Base-by-base conservation (phyloP, 257 asterid species). In the Galeopsis tetrahit region DNA sequence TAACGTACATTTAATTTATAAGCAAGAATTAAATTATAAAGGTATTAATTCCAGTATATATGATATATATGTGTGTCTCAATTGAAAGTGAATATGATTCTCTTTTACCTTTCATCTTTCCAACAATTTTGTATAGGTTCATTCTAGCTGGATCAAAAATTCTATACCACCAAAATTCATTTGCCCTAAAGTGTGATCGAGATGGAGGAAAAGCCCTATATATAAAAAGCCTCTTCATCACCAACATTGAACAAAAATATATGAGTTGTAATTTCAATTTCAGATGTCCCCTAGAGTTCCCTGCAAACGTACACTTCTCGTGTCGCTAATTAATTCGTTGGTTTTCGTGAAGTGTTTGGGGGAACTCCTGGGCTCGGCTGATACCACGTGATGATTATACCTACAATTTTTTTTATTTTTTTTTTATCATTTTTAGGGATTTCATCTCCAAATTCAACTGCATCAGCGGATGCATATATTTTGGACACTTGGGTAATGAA, bases 231-330 rank as follows among this genome's bases (percentile, higher is more conserved):
- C 68, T 3, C 35, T 55, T 6, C 51, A 49, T 55, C 48, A 21
- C 8, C 4, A 71, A 61, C 38, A 40, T 14, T 7, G 0, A 4
- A 9, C 7, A 11, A 5, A n/a, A 8, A 11, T 28, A 3, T 28
- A 6, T 10, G 3, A 7, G 6, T 21, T 9, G 5, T 55, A 1
- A 4, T n/a, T 0, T 9, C 2, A 3, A 52, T 57, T 74, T 81
- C 81, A 71, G 56, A 70, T 73, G 81, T 77, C 31, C 74, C 58
- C 81, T 75, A 78, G 85, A 78, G 85, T 82, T 82, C 83, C 83
- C 80, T 69, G 31, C 70, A 63, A 82, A 64, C n/a, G n/a, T n/a
- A n/a, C 81, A 79, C 86, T 82, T 82, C 82, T 65, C 73, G 31
- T 10, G 9, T 14, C 7, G 39, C 56, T 7, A 13, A 13, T 17